These are phyloP conservation scores for Lentinus tigrinus DNA, from an alignment of 768 basidiomycete species.

Conservation along the genomic window DNA sequence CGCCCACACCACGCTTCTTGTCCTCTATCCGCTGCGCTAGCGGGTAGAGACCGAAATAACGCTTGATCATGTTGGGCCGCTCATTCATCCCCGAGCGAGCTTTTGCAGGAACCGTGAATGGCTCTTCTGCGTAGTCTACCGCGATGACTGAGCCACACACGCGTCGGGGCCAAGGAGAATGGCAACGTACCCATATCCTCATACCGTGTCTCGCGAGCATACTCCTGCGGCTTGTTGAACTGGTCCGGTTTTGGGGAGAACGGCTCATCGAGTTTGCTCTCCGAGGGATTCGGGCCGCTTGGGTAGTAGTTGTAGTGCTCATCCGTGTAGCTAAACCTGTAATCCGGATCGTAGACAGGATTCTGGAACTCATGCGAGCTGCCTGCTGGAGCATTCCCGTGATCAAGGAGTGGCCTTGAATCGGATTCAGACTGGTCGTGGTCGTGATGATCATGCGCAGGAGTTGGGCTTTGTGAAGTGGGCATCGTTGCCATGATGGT, in stretches of 20 bases:
- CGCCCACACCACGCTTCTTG: slow-evolving; percentile 81
- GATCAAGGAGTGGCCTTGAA: slow-evolving; percentile 10
- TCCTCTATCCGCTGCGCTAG: slow-evolving; percentile 82
- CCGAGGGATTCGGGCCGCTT: slow-evolving; percentile 7
- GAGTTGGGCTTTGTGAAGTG: not conserved
- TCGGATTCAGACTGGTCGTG: slow-evolving; percentile 12
- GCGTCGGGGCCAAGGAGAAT: not conserved
- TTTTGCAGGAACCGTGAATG: slow-evolving; percentile 32
- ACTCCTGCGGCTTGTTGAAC: slow-evolving; percentile 6
- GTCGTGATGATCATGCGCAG: not conserved
- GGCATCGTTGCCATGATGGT: slow-evolving; percentile 9
- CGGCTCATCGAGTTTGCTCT: slow-evolving; percentile 15
- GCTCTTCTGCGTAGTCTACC: slow-evolving; percentile 63
- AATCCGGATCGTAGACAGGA: slow-evolving; percentile 11
- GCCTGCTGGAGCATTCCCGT: not conserved
- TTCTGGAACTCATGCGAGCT: not conserved
- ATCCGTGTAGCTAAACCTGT: slow-evolving; percentile 16
- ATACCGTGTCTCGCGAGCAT: slow-evolving; percentile 9
- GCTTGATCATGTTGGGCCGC: slow-evolving; percentile 16
- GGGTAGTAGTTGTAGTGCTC: slow-evolving; percentile 18
- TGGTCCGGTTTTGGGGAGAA: slow-evolving; percentile 15
- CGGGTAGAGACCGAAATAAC: slow-evolving; percentile 42
- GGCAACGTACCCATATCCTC: slow-evolving; percentile 17
- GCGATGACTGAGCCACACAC: not conserved
- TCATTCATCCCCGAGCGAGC: slow-evolving; percentile 4